Conservation (phyloP, 768 basidiomycete genomes). For the Punctularia strigosozonata region DNA sequence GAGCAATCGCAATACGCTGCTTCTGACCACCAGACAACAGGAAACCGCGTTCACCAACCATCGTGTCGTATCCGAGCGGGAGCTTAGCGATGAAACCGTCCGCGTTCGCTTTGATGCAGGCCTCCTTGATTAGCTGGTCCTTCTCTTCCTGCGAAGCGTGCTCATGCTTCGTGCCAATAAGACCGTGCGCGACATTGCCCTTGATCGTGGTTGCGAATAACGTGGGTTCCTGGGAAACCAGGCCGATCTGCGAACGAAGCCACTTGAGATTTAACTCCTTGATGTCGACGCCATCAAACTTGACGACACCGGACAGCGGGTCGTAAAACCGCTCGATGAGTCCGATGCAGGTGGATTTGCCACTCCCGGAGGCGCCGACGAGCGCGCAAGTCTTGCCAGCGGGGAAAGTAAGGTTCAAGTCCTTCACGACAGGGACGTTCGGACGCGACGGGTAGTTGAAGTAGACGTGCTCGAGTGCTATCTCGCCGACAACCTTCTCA, state of each 20-base stretch:
- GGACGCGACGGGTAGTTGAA: constrained; percentile 88
- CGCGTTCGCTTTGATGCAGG: constrained; percentile 82
- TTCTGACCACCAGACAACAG: constrained; percentile 80
- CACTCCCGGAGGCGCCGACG: constrained; percentile 71
- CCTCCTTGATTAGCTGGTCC: constrained; percentile 69
- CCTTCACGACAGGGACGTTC: constrained; percentile 68
- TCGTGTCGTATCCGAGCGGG: constrained; percentile 74
- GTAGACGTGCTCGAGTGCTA: constrained; percentile 59
- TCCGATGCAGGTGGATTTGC: constrained; percentile 66
- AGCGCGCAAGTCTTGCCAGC: constrained; percentile 72
- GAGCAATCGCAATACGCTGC: constrained; percentile 81
- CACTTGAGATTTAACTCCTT: constrained; percentile 73
- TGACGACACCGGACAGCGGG: constrained; percentile 52
- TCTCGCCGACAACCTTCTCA: constrained; percentile 54
- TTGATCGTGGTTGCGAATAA: constrained; percentile 78
- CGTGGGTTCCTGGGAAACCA: constrained; percentile 82
- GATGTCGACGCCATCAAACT: constrained; percentile 65
- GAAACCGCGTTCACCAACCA: constrained; percentile 86
- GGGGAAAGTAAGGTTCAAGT: constrained; percentile 50
- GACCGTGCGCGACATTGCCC: constrained; percentile 75
- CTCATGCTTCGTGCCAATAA: constrained; percentile 65
- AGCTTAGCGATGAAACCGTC: constrained; percentile 80
- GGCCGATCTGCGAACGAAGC: constrained; percentile 78
- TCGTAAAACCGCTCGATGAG: constrained; percentile 89
- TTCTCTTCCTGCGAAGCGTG: constrained; percentile 62